Evolutionary conservation across 2,329 filamentous ascomycete species (phyloP), one percentile per base, ranked within the genome.

Genomic region (Aspergillus sp.): DNA sequence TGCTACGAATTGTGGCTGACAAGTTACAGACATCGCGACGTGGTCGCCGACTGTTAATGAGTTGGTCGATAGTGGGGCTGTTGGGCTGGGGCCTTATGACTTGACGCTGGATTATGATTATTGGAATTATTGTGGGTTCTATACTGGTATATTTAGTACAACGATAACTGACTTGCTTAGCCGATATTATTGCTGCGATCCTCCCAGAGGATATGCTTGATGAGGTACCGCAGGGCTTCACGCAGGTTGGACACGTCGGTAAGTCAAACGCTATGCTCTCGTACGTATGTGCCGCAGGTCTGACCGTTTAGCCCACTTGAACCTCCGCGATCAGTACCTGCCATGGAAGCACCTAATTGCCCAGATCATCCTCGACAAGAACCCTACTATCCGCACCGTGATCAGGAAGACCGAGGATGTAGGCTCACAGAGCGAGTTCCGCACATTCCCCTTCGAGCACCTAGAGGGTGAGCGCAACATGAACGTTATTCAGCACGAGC

Each of bases 371-470:
- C 78, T 91, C 52, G 95, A 98, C 79, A 99, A 99, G 78, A 96
- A 96, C 75, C 83, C 87, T 9, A 79, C 78, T 46, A 85, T 97
- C 59, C 83, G 81, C 59, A 99, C 95, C 0, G 93, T 99, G 65
- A 97, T 99, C 78, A 97, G 97, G 82, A 99, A 99, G 76, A 84
- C 89, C 44, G 89, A 96, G 74, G 88, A 91, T 60, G 93, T 99
- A 8, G 95, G 95, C 57, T 84, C 85, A 21, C 87, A 90, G 66
- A 95, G 88, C 65, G 87, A 91, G 71, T 99, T 90, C 77, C 87
- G 95, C 52, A 98, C 95, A 0, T 98, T 99, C 75, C 83, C 84
- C 33, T 98, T 96, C 77, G 95, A 99, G 77, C 84, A 98, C 14
- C 84, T 99, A 0, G 87, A 87, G 2, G 95, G 95, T 0, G 84